Base-by-base conservation (phyloP, 106 monocot genomes). In the Apostasia ramifera region DNA sequence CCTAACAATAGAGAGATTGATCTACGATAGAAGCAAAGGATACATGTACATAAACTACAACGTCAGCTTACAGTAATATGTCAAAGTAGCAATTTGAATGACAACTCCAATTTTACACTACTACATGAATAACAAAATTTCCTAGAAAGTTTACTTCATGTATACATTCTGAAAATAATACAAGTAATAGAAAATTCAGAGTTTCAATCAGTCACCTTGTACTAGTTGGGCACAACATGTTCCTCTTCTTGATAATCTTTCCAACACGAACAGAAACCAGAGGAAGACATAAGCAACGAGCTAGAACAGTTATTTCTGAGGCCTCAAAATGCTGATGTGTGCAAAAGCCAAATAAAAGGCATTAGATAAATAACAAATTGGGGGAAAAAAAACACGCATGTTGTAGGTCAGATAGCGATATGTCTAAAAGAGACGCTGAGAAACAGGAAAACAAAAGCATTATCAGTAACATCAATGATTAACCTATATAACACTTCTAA, bases 181-280 rank as follows among this genome's bases (percentile, higher is more conserved):
- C 42, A 65, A 6, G 6, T 44, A 6, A 65, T 65, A 48, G 42
- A 56, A 52, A 39, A 46, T 2, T 26, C 46, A 11, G 45, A 44
- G 9, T 7, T 60, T 65, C 13, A 57, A 40, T 59, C 74, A 95
- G 45, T 59, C 74, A 95, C 95, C 92, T 95, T 54, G 53, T 59
- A 59, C 84, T 0, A 40, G 80, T 86, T 46, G 95, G 95, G 71
- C 80, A 89, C 41, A 95, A 50, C 62, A 84, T 78, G 60, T 53
- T 74, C 46, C 81, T 89, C 14, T 84, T 78, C 68, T 86, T 86
- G 54, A 55, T 70, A 52, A 89, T 68, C 59, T 84, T 95, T 44
- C 95, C 95, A 1, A 92, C 95, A 49, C 91, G 91, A 56, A 95
- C 80, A 57, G 95, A 92, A 54, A 95, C 91, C 57, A 95, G 82